Evolutionary conservation across 2,329 filamentous ascomycete genomes (phyloP), one percentile per base, ranked within the genome.

Genomic region (Cercospora nicotianae): DNA sequence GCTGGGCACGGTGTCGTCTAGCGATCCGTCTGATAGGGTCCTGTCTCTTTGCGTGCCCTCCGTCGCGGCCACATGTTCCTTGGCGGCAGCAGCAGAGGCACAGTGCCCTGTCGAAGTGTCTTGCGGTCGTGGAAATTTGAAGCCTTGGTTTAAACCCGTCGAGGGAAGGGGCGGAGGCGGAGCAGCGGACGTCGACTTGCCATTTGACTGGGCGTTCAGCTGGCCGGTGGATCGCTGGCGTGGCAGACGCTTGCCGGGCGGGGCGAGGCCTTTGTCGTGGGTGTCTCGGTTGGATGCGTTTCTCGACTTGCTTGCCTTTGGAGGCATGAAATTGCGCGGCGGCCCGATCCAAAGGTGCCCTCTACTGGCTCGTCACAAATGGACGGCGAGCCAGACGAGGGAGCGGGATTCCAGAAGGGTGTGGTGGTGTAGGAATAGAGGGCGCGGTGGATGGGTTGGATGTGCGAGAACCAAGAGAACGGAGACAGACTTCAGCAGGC

Each of bases 201-300:
- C 79, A 79, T 82, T 81, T 74, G 77, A 73, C 73, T 77, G 75
- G 74, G 78, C 80, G 77, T 81, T 79, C 75, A 83, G 79, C 69
- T 80, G 74, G 36, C 79, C 74, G 80, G 83, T 81, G 72, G 81
- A 83, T 74, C 80, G 81, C 76, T 82, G 80, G 76, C 80, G 81
- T 69, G 78, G 75, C 75, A 89, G 83, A 79, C 89, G 89, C 84
- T 89, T 92, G 73, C 90, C 90, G 63, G 91, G 88, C 77, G 89
- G 89, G 85, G 93, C 90, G 80, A 93, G 85, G 78, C 92, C 93
- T 90, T 92, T 93, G 83, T 97, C 93, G 83, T 96, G 91, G 28
- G 63, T 60, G 62, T 64, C 62, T 64, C 62, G 62, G 62, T 64
- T 57, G 81, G 76, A 82, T 81, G 78, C 80, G 78, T 77, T 82